phyloP scores from a whole-genome alignment of 306 rosid genomes.

The Acacia acuminata region DNA sequence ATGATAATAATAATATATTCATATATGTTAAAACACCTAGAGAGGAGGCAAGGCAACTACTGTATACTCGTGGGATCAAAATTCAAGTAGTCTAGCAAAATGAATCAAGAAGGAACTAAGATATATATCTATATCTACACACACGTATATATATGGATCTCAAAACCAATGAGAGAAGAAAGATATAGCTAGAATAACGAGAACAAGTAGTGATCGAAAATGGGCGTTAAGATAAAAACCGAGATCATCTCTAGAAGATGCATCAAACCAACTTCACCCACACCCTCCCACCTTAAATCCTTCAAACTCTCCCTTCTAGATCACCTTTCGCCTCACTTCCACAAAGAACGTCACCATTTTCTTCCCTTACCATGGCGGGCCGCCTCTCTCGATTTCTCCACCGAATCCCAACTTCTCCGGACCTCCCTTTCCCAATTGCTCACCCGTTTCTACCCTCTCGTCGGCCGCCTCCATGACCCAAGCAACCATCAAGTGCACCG shows the following conservation, averaged over 20 bases:
- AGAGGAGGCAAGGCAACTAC: neutral
- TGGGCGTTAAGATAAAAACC: slow-evolving; percentile 3
- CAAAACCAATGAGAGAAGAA: neutral
- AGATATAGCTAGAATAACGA: neutral
- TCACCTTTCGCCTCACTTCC: slow-evolving; percentile 44
- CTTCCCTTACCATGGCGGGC: slow-evolving; percentile 17
- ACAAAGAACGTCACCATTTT: slow-evolving; percentile 49
- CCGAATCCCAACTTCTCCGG: slow-evolving; percentile 43
- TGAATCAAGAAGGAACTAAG: neutral
- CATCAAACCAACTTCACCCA: slow-evolving; percentile 43
- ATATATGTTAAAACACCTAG: too few relatives aligned
- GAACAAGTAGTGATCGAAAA: neutral
- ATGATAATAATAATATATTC: too few relatives aligned
- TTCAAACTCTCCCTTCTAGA: slow-evolving; percentile 45
- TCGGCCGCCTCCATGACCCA: slow-evolving; percentile 38
- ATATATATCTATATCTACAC: too few relatives aligned
- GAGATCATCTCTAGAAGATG: slow-evolving; percentile 25
- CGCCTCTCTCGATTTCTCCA: slow-evolving; percentile 2
- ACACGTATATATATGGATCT: too few relatives aligned
- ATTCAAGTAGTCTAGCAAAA: neutral
- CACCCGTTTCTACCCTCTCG: slow-evolving; percentile 50
- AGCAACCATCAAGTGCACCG: slow-evolving; percentile 45
- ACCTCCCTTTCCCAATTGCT: slow-evolving; percentile 40
- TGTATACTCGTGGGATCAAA: neutral
- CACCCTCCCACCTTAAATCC: slow-evolving; percentile 29